Base-by-base conservation (phyloP, 108 stramenopile genomes). In the Nitzschia inconspicua region DNA sequence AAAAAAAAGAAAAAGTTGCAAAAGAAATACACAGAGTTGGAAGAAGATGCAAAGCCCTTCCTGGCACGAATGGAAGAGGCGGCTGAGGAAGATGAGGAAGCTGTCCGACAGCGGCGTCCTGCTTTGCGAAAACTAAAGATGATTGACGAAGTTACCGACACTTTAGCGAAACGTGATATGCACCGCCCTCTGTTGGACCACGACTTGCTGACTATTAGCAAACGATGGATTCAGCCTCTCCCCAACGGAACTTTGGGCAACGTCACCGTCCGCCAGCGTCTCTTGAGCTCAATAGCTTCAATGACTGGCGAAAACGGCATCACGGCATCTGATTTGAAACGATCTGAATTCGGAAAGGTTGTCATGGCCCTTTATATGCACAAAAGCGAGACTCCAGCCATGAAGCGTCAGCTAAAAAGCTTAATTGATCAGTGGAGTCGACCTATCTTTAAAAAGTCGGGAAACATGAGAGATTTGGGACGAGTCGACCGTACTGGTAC, bases 361-460 rank as follows among this genome's bases (percentile, higher is more conserved):
- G 80, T 92, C 59, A 92, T 94, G 92, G 66, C 59, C 20, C 44
- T 92, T 35, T 92, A 82, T 60, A 89, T 79, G 73, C 88, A 94
- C 77, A 88, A 86, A 54, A 62, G 60, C 28, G 95, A 96, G 57
- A 94, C 92, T 5, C 83, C 86, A 27, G 72, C 72, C 18, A 83
- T 94, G 79, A 93, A 93, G 61, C 70, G 73, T 20, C 51, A 84
- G 41, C 58, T 79, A 1, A 82, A 78, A 46, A 48, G 40, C 14
- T 58, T 87, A 49, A 93, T 96, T 61, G 92, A 96, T 51, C 84
- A 86, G 60, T 96, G 95, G 95, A 84, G 82, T 63, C 78, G 95
- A 8, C 90, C 82, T 19, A 93, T 96, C 41, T 93, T 94, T 75
- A 76, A 87, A 60, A 96, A 96, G 75, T 85, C 84, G n/a, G 91